phyloP scores from a whole-genome alignment of 2,329 filamentous ascomycete genomes.

The Exophiala mesophila region DNA sequence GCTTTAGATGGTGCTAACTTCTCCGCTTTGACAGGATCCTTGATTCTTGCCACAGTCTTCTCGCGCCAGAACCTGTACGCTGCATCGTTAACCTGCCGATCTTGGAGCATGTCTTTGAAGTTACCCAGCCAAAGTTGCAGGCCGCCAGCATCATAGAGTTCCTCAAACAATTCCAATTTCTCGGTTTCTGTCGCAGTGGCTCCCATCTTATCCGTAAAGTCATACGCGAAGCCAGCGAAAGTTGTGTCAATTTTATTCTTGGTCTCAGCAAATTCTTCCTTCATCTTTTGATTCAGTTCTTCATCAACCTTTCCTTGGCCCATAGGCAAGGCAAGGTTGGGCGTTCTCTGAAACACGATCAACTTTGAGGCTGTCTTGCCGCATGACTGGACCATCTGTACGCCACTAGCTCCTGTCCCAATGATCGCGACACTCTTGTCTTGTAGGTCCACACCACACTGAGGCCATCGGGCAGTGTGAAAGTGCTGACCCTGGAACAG shows the following conservation, averaged over 20 bases:
- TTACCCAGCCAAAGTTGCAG: slow-evolving; percentile 47
- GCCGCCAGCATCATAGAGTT: slow-evolving; percentile 47
- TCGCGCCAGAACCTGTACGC: slow-evolving; percentile 53
- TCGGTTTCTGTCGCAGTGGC: slow-evolving; percentile 50
- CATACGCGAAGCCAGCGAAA: slow-evolving; percentile 57
- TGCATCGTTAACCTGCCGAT: slow-evolving; percentile 47
- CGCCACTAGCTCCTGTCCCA: slow-evolving; percentile 54
- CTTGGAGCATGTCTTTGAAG: slow-evolving; percentile 48
- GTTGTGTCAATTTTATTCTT: slow-evolving; percentile 35
- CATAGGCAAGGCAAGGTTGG: slow-evolving; percentile 60
- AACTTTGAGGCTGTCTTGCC: slow-evolving; percentile 15
- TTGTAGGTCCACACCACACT: slow-evolving; percentile 50
- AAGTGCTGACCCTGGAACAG: slow-evolving; percentile 55
- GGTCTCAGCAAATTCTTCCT: slow-evolving; percentile 5
- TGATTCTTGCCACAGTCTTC: slow-evolving; percentile 48
- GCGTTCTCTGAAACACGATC: slow-evolving; percentile 55
- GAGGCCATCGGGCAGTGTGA: slow-evolving; percentile 59
- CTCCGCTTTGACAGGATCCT: slow-evolving; percentile 46
- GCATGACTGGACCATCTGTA: slow-evolving; percentile 32
- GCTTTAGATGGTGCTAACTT: slow-evolving; percentile 50
- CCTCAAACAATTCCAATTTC: slow-evolving; percentile 46
- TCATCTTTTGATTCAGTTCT: slow-evolving; percentile 45
- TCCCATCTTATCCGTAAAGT: slow-evolving; percentile 50
- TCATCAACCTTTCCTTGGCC: slow-evolving; percentile 43
- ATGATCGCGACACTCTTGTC: slow-evolving; percentile 59